Base-by-base conservation (phyloP, 495 filamentous ascomycete genomes). In the Penicillium antarcticum region DNA sequence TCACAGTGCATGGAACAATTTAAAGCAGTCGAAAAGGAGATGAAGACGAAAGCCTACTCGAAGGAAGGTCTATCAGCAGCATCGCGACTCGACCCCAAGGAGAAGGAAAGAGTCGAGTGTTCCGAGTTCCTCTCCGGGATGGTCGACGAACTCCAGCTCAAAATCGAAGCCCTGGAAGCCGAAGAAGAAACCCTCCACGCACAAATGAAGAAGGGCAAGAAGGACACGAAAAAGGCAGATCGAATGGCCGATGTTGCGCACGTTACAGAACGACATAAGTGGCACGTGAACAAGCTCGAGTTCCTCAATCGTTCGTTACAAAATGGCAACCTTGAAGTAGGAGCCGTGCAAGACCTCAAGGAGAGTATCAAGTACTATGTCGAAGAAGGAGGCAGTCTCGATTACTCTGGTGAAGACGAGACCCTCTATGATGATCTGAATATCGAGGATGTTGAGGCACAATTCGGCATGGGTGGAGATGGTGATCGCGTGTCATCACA, bases 21-120 rank as follows among this genome's bases (percentile, higher is more conserved):
- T 82, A 98, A 98, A 78, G 92, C 91, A 19, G 94, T 98, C n/a
- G 94, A 98, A 73, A 98, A 98, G 76, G 94, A 96, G 68, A 97
- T 98, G 92, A 98, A 98, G 76, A 98, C 94, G 41, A 98, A 98
- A 72, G 92, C 94, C 50, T 98, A 95, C 69, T 97, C 95, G 34
- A 97, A 98, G 79, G 95, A 97, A 71, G 94, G 94, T 32, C 72
- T 98, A 39, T 89, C 87, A 37, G 87, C 91, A 40, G 90, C 90
- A 2, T 87, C 91, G 40, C 92, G 96, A 67, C 78, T 97, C 37
- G 94, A 98, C 72, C 94, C 94, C 2, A 94, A 87, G 63, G 92
- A 97, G 64, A 89, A 92, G 66, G 91, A 94, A 64, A 96, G 96
- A 70, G 70, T 85, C 41, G 92, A 97, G 55, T 75, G 86, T 16